Base-by-base conservation (phyloP, 73 alveolate species). In the Paraurostyla sp. region DNA sequence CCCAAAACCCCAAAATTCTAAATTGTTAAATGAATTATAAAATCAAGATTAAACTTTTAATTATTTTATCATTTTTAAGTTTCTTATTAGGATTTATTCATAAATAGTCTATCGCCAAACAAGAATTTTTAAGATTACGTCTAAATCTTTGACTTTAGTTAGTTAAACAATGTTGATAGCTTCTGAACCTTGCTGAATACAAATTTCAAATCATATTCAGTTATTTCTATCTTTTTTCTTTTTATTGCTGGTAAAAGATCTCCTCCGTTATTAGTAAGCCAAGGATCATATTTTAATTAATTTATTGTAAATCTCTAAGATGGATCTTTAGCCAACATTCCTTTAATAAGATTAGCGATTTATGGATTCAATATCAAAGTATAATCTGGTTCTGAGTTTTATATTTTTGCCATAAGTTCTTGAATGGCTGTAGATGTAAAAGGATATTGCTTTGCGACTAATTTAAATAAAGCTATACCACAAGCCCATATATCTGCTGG, bases 401-500 rank as follows among this genome's bases (percentile, higher is more conserved):
- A 20, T 0, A 78, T 78, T 40, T 52, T 50, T 32, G 15, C 33
- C 23, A 51, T 38, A 22, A 78, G 49, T 13, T 78, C 89, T 51
- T 25, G 41, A 11, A 78, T 23, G 11, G 25, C 32, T 9, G 15
- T 13, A 2, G 89, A 78, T 25, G 42, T 40, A 69, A 92, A 92
- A 0, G 97, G 97, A 30, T 80, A 59, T 40, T 90, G 32, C 71
- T 92, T 92, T 43, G 71, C 73, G 16, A 89, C 48, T 76, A 91
- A 68, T 3, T 92, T 60, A 84, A 90, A 92, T n/a, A 92, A 76
- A 22, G 95, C 71, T 40, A 93, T 89, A 7, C 97, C 97, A 48
- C 88, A 68, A 0, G 93, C 93, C 95, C 95, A 93, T 4, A 93
- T 93, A 90, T 93, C 97, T 15, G 87, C 89, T 27, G 93, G 87